These are phyloP conservation scores for Gentiana dahurica DNA, from an alignment of 257 asterid genomes.

Conservation along the genomic window DNA sequence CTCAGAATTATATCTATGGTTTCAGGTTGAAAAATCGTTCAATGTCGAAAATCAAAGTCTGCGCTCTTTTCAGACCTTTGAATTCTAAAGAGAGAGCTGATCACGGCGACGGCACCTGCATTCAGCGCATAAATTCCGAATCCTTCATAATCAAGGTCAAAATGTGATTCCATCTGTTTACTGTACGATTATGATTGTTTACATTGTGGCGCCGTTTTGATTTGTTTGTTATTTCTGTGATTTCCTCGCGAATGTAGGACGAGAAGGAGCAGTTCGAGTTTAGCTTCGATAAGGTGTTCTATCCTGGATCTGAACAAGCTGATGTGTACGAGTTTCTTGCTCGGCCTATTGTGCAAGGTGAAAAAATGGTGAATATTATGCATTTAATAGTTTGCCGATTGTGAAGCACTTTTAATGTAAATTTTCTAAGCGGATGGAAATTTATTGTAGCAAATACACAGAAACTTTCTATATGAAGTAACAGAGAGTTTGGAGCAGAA, in stretches of 20 bases:
- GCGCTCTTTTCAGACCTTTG: slow-evolving; percentile 75
- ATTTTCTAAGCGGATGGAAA: background rate
- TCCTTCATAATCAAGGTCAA: slow-evolving; percentile 53
- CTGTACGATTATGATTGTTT: background rate
- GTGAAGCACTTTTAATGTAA: background rate
- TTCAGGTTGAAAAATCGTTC: slow-evolving; percentile 1
- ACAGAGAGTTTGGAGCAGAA: background rate
- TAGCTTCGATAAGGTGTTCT: slow-evolving; percentile 64
- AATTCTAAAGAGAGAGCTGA: slow-evolving; percentile 56
- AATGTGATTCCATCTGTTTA: background rate
- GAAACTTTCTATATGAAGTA: background rate
- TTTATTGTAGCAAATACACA: background rate
- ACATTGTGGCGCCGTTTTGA: background rate
- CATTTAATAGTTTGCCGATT: background rate
- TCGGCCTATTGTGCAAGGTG: slow-evolving; percentile 60
- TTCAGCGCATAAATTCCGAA: slow-evolving; percentile 43
- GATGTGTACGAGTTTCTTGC: slow-evolving; percentile 58
- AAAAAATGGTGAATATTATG: background rate
- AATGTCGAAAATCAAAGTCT: slow-evolving; percentile 63
- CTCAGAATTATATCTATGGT: background rate
- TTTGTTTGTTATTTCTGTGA: background rate
- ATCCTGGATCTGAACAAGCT: slow-evolving; percentile 66
- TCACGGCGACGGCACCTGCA: slow-evolving; percentile 45
- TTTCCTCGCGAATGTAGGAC: slow-evolving; percentile 31
- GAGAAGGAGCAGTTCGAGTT: slow-evolving; percentile 69